phyloP scores from a whole-genome alignment of 164 flowering plant genomes.

The Kalanchoe fedtschenkoi region DNA sequence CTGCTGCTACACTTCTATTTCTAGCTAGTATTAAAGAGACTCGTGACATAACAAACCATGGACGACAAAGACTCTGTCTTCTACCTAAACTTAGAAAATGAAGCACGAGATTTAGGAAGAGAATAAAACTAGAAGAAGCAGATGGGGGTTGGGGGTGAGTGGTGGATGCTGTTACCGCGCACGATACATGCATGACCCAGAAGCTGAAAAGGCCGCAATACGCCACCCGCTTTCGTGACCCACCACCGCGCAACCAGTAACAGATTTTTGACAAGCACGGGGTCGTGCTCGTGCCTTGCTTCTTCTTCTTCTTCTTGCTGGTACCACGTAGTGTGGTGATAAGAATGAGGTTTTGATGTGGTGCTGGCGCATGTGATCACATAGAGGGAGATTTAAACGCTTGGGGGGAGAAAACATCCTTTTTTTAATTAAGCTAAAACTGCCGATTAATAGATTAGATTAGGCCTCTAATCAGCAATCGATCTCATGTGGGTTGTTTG shows the following conservation, averaged over 20 bases:
- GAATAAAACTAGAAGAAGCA: no score
- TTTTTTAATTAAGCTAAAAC: background rate
- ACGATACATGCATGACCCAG: background rate
- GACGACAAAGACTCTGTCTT: background rate
- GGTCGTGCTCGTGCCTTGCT: background rate
- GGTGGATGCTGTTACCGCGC: background rate
- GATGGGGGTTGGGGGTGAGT: no score
- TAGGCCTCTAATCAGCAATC: no score
- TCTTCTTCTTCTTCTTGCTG: background rate
- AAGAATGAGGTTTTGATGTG: background rate
- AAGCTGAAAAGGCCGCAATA: background rate
- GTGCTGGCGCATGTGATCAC: background rate
- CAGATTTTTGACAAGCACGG: background rate
- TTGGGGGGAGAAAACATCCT: background rate
- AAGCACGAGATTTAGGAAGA: background rate
- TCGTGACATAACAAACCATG: background rate
- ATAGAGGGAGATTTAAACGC: background rate
- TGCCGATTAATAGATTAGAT: background rate
- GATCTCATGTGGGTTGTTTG: background rate
- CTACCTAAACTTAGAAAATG: background rate
- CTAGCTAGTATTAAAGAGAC: no score
- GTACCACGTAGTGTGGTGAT: background rate
- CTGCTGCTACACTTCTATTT: no score
- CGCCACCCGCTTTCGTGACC: background rate
- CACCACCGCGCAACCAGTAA: background rate